A percentile compares a stretch with the other conserved stretches of the same genome.
phyloP scores from a whole-genome alignment of 495 filamentous ascomycete genomes.

The Tuber borchii region DNA sequence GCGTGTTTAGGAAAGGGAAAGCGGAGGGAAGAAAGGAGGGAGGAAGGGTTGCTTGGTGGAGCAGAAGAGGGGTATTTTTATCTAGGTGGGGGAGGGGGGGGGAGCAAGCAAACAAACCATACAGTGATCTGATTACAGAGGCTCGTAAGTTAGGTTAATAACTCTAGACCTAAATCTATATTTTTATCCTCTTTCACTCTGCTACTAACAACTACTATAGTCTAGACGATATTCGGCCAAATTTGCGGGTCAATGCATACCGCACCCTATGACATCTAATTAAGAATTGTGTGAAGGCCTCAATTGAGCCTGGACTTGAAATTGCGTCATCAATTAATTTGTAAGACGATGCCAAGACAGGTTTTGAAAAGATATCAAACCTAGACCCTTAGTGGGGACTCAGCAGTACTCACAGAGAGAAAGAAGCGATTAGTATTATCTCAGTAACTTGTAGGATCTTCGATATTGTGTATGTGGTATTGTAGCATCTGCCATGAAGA shows the following conservation, averaged over 20 bases:
- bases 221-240: not conserved
- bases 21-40: not conserved
- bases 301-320: not conserved
- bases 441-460: not conserved
- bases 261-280: not conserved
- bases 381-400: not conserved
- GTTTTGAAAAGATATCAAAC: not conserved
- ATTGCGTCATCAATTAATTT: not conserved
- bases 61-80: conserved; percentile 4
- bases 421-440: not conserved
- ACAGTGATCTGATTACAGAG: not conserved
- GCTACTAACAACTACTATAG: not conserved
- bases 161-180: not conserved
- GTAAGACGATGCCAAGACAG: not conserved
- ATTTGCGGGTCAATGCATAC: not conserved
- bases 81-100: not conserved
- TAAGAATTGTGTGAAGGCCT: not conserved
- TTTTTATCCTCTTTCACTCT: not conserved
- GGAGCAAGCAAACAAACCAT: not conserved
- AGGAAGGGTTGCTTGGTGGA: not conserved
- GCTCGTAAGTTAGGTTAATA: not conserved
- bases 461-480: not conserved
- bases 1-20: not conserved
- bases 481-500: not conserved
- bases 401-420: not conserved